phyloP scores from a whole-genome alignment of 176 grass and related monocot species.

The Aegilops tauschii region DNA sequence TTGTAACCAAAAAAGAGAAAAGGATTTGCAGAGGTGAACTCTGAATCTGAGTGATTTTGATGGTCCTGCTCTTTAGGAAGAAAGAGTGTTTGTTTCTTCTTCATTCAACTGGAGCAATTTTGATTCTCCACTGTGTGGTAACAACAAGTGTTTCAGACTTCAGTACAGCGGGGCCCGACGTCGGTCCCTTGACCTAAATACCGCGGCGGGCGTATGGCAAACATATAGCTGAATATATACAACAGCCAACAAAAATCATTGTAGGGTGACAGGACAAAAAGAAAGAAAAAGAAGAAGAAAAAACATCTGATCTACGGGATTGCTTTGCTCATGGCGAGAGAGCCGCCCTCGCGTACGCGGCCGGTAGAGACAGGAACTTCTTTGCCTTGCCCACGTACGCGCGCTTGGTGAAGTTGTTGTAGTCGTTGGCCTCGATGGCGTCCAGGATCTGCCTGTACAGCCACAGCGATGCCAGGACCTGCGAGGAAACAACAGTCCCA shows the following conservation, averaged over 20 bases:
- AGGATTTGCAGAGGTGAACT: not conserved
- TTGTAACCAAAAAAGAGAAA: not conserved
- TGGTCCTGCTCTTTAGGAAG: not conserved
- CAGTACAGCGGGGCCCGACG: not conserved
- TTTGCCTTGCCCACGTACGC: conserved; percentile 78
- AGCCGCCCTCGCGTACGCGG: conserved; percentile 65
- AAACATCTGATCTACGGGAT: conserved; percentile 12
- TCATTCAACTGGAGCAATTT: not conserved
- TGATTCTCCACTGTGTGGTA: not conserved
- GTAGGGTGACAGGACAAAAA: not conserved
- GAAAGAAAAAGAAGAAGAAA: not conserved
- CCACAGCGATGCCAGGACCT: conserved; percentile 81
- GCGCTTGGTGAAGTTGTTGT: conserved; percentile 91
- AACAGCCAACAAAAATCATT: not conserved
- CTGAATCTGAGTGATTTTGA: not conserved
- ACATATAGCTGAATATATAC: conserved; percentile 45
- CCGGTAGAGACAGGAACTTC: conserved; percentile 70
- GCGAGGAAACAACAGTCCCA: not conserved
- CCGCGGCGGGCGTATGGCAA: not conserved
- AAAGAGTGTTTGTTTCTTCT: not conserved
- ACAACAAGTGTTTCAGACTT: conserved; percentile 7
- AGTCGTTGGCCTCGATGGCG: conserved; percentile 89
- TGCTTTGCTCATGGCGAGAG: conserved; percentile 29
- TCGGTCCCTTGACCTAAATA: conserved; percentile 18
- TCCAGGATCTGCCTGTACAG: conserved; percentile 94